These are phyloP conservation scores for Epipyxis sp. DNA, from an alignment of 108 stramenopile species.

Conservation along the genomic window DNA sequence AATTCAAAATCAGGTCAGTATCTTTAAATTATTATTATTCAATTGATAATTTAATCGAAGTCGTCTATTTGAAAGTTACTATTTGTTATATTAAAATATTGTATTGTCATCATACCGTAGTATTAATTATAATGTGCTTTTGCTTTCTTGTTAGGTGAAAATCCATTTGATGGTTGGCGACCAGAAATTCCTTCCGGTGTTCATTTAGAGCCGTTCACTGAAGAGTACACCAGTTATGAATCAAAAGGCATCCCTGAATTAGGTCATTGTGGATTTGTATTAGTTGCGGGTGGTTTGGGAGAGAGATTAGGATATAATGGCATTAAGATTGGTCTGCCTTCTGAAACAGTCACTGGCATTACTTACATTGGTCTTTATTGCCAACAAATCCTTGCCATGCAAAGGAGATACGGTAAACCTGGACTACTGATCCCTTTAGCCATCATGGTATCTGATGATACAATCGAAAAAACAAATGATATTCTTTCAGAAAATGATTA, in stretches of 20 bases:
- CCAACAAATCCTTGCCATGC: constrained; percentile 84
- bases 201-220: constrained; percentile 39
- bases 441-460: constrained; percentile 98
- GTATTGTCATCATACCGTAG: no score
- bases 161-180: constrained; percentile 47
- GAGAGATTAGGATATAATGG: constrained; percentile 90
- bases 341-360: constrained; percentile 76
- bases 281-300: constrained; percentile 84
- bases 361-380: constrained; percentile 82
- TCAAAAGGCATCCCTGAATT: constrained; percentile 33
- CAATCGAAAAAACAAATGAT: constrained; percentile 79
- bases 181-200: constrained; percentile 42
- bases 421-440: constrained; percentile 76
- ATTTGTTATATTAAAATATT: no score
- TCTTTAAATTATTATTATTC: no score
- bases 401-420: constrained; percentile 55
- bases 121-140: no score
- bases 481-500: constrained; percentile 78
- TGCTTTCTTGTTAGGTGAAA: constrained; percentile 28
- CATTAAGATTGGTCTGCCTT: constrained; percentile 89
- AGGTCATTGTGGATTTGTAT: constrained; percentile 30
- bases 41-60: no score
- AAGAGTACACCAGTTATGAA: constrained; percentile 36
- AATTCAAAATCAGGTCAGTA: no score
- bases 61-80: no score